Evolutionary conservation across 306 rosid species (phyloP), one percentile per base, ranked within the genome.

Genomic region (Prunus davidiana): DNA sequence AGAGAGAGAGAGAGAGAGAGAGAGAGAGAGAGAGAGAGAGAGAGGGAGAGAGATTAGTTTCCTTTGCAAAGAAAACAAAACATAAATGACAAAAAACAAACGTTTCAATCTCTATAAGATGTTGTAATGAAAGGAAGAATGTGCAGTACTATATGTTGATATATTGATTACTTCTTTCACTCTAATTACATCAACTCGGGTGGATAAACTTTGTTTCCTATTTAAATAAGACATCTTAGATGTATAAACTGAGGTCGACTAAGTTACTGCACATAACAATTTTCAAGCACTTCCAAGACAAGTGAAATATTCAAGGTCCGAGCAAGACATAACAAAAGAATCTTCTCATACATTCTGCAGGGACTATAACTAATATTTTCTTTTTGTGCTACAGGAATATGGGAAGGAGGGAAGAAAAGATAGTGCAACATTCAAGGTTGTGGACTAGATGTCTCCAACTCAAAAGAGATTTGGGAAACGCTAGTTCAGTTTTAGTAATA

Each of bases 31-130:
- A 32, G 38, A 15, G 8, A 24, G 38, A 76, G 83, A 6, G 38
- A 15, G 8, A 24, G 34, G 73, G 83, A 34, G 41, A 34, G 38
- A 13, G 8, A 62, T 61, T 80, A 64, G 52, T 69, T 45, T 32
- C 25, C 12, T 47, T 32, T 12, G 3, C 64, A 65, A 34, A 27
- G 2, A 27, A 27, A 34, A 34, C 1, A 5, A 34, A 34, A 34
- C 41, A 34, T 60, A 32, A 13, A 8, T 14, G 7, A 27, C n/a
- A 60, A 16, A n/a, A 2, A 12, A 34, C 57, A 12, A 49, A 15
- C 52, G 5, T 49, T 49, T 12, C 52, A 49, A 34, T 34, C 0
- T 12, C 13, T 12, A 47, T 24, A 47, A 69, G 22, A 69, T 27
- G 65, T 14, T 43, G 27, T 20, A 67, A 38, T 38, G 43, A 45